Evolutionary conservation across 345 rosid genomes (phyloP), one percentile per base, ranked within the genome.

Genomic region (Populus euphratica): DNA sequence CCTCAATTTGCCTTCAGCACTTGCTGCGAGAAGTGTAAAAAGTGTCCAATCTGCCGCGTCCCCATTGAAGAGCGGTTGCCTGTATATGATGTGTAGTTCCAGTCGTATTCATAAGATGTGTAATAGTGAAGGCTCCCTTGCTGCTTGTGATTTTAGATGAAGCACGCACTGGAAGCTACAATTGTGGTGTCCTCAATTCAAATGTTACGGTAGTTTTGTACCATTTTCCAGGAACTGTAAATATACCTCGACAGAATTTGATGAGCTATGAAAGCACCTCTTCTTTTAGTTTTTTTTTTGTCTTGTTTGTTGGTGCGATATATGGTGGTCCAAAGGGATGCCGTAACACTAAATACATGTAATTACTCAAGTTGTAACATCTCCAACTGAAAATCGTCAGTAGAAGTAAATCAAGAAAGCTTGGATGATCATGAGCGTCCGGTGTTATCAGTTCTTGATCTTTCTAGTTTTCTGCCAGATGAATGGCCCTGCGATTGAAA

Each of bases 11-110:
- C 64, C 18, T 82, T 72, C 91, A 93, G 97, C 41, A 89, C 92
- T 1, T 94, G 98, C 87, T 83, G 93, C n/a, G 93, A 94, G 79
- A 94, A 90, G 86, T 91, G 98, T 78, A 89, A 91, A 81, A 90
- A 87, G 81, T 93, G 97, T 77, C 97, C 96, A 64, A 87, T 94
- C 64, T 91, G 97, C 87, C 95, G 95, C 0, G 92, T 90, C 68
- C 5, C 81, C 38, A 94, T 93, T 9, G 95, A 93, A 83, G 95
- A 86, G 63, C 86, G 93, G 56, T 75, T 94, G 80, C 85, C 83
- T 33, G 87, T 94, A 77, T 86, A 86, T 73, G 94, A 90, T 83
- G 92, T 89, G 64, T 92, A 94, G 85, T 70, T 56, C 77, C 81
- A 29, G 41, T 9, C 20, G 33, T 27, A 29, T 66, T 20, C 29